A percentile compares a stretch with the other conserved stretches of the same genome.
Evolutionary conservation across 2,329 filamentous ascomycete genomes (phyloP).

Genomic region (Aureobasidium lini): DNA sequence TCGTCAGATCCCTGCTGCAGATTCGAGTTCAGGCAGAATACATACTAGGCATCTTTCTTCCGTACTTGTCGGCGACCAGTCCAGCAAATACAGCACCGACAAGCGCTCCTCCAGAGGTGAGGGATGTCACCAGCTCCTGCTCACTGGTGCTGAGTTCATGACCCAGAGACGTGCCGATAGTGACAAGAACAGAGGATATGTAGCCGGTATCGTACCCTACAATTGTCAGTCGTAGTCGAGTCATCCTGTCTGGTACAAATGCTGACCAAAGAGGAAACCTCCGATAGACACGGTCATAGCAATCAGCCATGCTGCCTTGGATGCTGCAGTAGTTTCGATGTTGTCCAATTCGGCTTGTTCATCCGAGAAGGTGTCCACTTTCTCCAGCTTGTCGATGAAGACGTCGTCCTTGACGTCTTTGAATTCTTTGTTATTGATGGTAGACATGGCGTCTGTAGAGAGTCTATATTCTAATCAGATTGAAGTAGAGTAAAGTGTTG

Average conservation of each 20-base stretch:
- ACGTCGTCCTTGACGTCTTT: not conserved
- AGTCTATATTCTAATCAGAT: not conserved
- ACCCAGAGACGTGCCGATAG: slow-evolving; percentile 34
- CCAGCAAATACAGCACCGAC: slow-evolving; percentile 33
- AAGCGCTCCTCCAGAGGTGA: slow-evolving; percentile 44
- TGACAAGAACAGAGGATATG: slow-evolving; percentile 40
- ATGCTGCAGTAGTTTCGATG: slow-evolving; percentile 34
- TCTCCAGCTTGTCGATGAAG: slow-evolving; percentile 14
- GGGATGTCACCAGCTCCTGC: slow-evolving; percentile 46
- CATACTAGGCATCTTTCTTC: slow-evolving; percentile 31
- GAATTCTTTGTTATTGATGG: not conserved
- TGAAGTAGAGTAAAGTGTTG: not conserved
- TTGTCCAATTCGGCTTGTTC: slow-evolving; percentile 19
- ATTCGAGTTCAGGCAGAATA: too few species aligned
- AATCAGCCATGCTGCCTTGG: slow-evolving; percentile 33
- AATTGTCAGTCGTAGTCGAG: not conserved
- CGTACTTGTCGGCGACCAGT: slow-evolving; percentile 30
- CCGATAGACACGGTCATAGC: slow-evolving; percentile 30
- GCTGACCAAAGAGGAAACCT: slow-evolving; percentile 24
- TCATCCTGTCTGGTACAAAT: not conserved
- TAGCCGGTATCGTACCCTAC: slow-evolving; percentile 41
- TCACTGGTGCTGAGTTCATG: slow-evolving; percentile 35
- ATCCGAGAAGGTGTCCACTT: slow-evolving; percentile 18
- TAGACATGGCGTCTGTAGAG: not conserved
- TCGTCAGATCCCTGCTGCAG: too few species aligned